Percentiles rank a stretch among this genome's conserved stretches.
Conservation (phyloP, 73 alveolate species). For the Blepharisma japonicum region DNA sequence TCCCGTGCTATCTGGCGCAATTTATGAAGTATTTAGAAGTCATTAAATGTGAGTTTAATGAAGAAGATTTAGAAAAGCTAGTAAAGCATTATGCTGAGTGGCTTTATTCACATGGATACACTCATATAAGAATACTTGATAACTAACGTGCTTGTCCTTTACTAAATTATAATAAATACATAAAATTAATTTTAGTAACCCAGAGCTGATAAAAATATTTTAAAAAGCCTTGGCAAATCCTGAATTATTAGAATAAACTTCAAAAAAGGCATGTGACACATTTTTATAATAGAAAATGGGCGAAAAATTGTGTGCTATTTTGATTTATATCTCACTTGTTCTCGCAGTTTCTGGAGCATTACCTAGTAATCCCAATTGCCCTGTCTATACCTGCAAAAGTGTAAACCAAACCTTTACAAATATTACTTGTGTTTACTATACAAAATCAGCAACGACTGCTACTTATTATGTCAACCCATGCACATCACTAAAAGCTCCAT, state of each 20-base stretch:
- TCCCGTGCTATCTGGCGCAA: constrained; percentile 1
- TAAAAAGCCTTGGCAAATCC: too few species aligned
- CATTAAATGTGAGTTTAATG: background rate
- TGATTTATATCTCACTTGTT: too few species aligned
- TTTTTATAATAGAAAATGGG: too few species aligned
- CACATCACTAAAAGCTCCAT: background rate
- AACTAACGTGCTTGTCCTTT: background rate
- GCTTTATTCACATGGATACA: constrained; percentile 27
- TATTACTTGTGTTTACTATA: background rate
- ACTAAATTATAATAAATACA: too few species aligned
- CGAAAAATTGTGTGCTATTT: too few species aligned
- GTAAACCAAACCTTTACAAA: background rate
- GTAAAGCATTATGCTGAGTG: constrained; percentile 18
- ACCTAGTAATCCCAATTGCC: background rate
- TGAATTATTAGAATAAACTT: too few species aligned
- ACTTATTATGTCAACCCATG: constrained; percentile 13
- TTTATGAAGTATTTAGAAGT: constrained; percentile 8
- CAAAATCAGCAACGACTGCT: background rate
- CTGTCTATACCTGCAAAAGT: constrained; percentile 11
- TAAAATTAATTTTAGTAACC: too few species aligned
- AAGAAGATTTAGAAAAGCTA: background rate
- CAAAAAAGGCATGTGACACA: too few species aligned
- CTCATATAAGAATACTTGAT: constrained; percentile 6
- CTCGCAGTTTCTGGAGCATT: too few species aligned
- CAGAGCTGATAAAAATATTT: too few species aligned